Evolutionary conservation across 1,139 yeast genomes (phyloP).

Genomic region (Kodamaea arcana): DNA sequence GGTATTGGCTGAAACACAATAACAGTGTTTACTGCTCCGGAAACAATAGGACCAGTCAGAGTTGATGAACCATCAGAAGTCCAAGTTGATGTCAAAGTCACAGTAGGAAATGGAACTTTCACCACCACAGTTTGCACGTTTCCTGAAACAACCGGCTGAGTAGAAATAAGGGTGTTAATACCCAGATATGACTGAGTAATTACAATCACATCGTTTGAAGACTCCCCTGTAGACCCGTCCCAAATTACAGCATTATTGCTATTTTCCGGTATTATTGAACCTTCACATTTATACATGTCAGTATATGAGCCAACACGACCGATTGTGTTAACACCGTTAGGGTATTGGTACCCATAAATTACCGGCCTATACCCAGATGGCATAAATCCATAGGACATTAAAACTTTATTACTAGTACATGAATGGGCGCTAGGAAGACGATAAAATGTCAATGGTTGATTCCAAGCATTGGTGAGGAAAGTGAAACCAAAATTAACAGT

Average conservation of each 20-base stretch:
- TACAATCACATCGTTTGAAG: neutral
- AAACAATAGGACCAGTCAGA: neutral
- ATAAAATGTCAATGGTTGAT: neutral
- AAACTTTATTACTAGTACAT: neutral
- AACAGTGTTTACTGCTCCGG: neutral
- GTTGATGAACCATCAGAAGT: neutral
- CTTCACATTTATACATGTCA: neutral
- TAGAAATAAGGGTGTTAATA: neutral
- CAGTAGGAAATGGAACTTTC: neutral
- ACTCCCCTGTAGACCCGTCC: neutral
- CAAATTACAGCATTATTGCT: neutral
- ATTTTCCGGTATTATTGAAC: neutral
- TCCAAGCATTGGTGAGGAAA: neutral
- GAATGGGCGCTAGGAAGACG: too few species aligned
- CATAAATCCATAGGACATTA: neutral
- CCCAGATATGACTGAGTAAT: neutral
- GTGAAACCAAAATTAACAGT: neutral
- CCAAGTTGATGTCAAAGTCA: neutral
- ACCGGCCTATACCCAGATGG: neutral
- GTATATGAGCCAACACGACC: neutral
- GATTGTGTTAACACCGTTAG: neutral
- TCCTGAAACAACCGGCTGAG: neutral
- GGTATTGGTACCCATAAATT: neutral
- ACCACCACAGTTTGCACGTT: neutral
- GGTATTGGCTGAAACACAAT: conserved; percentile 11